Evolutionary conservation across 2,329 filamentous ascomycete genomes (phyloP), one percentile per base, ranked within the genome.

Genomic region (Fusarium verticillioides): DNA sequence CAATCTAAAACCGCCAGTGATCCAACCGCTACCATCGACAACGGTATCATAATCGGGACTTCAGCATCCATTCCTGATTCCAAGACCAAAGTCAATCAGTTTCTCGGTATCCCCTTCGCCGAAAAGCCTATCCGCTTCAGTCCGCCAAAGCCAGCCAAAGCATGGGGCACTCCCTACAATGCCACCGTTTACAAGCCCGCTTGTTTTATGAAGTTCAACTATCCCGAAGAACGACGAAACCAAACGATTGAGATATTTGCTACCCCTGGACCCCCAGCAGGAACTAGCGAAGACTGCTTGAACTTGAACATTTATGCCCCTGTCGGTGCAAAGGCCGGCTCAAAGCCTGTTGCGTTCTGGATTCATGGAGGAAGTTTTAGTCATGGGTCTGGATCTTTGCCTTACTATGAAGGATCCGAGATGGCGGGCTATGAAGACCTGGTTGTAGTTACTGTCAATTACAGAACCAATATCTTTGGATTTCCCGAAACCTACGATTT

Each of bases 391-490:
- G 79, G 82, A 0, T 78, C 81, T 16, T 74, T 81, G 15, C 79
- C 81, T 0, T 68, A 78, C 8, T 86, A 86, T 70, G 82, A 83
- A 63, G 85, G 85, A 5, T 79, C 81, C 5, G 78, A 79, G 56
- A 78, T 86, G 30, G 84, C 82, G 1, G 79, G 79, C 0, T 75
- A 83, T 4, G 79, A 86, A 53, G 85, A 87, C 46, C 77, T 87
- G 4, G 78, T 88, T 5, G 76, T 87, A 1, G 85, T 87, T 2
- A 83, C 83, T 2, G 73, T 85, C 49, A 87, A 87, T 78, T 87
- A 84, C 63, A 83, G 84, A 8, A 69, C 82, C 43, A 83, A 82
- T 37, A 77, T 85, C 34, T 84, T 85, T 66, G 83, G 84, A 7
- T 85, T 85, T 60, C 82, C 82, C 3, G 78, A 79, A 11, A 77